Base-by-base conservation (phyloP, 2,329 filamentous ascomycete genomes). In the Rosellinia necatrix region DNA sequence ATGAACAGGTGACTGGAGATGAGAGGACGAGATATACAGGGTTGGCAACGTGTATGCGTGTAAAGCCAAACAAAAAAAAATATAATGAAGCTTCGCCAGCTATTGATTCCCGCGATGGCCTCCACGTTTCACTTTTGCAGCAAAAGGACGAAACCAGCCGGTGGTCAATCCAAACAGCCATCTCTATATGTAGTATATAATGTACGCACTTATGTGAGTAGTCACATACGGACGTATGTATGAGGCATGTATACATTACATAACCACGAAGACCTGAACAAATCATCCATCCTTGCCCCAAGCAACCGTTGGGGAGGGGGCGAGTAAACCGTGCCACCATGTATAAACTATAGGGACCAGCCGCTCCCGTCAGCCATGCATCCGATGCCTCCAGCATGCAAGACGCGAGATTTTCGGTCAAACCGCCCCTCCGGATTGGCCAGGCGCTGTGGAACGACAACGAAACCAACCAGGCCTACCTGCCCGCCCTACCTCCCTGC, bases 331-430 rank as follows among this genome's bases (percentile, higher is more conserved):
- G n/a, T n/a, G n/a, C n/a, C n/a, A n/a, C n/a, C n/a, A n/a, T n/a
- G n/a, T n/a, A n/a, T n/a, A n/a, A n/a, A n/a, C n/a, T n/a, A n/a
- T n/a, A n/a, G n/a, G n/a, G n/a, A n/a, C n/a, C n/a, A n/a, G n/a
- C n/a, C n/a, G n/a, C n/a, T n/a, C n/a, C n/a, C 32, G 32, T 8
- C 5, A 35, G 13, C 8, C 13, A 35, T 35, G 6, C 32, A 35
- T n/a, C n/a, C 13, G 32, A 10, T 15, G 32, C 15, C 19, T 21
- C 6, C 21, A 17, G 24, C n/a, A 57, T 53, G 49, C 56, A 43
- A 48, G 32, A 48, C 48, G 48, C 8, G 12, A 4, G 27, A 22
- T 49, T 60, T 60, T 60, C 58, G 58, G 58, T 60, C 58, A 53
- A 35, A 34, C 35, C 47, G 21, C 47, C 34, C 42, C 48, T 29